Evolutionary conservation across 179 eudicot genomes (phyloP).

Genomic region (Gypsophila paniculata): DNA sequence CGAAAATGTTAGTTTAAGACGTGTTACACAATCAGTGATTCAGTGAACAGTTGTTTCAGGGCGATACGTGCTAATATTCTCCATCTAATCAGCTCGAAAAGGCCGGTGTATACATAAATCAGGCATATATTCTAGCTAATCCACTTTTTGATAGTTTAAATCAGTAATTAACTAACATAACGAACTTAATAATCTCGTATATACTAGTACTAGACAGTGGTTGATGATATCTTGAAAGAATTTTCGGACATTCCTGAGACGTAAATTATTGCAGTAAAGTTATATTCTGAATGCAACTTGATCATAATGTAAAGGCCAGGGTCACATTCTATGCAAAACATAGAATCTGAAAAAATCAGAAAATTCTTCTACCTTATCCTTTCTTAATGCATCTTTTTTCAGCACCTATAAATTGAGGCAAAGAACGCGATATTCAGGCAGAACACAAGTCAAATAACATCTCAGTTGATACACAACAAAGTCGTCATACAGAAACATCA

Average conservation of each 20-base stretch:
- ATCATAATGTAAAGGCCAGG: slow-evolving; percentile 10
- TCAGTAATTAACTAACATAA: slow-evolving; percentile 15
- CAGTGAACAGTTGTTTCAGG: no score
- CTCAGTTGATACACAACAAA: not conserved
- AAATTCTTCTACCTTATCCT: slow-evolving; percentile 29
- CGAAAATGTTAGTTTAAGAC: not conserved
- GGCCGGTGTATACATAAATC: slow-evolving; percentile 10
- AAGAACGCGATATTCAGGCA: slow-evolving; percentile 2
- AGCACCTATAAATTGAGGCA: slow-evolving; percentile 26
- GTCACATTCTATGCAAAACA: slow-evolving; percentile 16
- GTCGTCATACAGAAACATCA: not conserved
- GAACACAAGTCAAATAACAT: slow-evolving; percentile 7
- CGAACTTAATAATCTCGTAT: slow-evolving; percentile 5
- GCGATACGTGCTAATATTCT: no score
- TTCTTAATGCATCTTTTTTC: not conserved
- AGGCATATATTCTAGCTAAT: slow-evolving; percentile 26
- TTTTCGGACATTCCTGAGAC: slow-evolving; percentile 7
- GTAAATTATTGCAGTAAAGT: slow-evolving; percentile 15
- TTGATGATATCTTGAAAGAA: slow-evolving; percentile 19
- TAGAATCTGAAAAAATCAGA: slow-evolving; percentile 5
- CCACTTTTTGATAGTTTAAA: not conserved
- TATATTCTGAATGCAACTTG: slow-evolving; percentile 7
- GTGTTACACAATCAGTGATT: no score
- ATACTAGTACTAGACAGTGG: not conserved
- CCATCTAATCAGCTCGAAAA: slow-evolving; percentile 4